A percentile compares a stretch with the other conserved stretches of the same genome.
phyloP scores from a whole-genome alignment of 1,139 yeast species.

The Yamadazyma atmosphaerica region DNA sequence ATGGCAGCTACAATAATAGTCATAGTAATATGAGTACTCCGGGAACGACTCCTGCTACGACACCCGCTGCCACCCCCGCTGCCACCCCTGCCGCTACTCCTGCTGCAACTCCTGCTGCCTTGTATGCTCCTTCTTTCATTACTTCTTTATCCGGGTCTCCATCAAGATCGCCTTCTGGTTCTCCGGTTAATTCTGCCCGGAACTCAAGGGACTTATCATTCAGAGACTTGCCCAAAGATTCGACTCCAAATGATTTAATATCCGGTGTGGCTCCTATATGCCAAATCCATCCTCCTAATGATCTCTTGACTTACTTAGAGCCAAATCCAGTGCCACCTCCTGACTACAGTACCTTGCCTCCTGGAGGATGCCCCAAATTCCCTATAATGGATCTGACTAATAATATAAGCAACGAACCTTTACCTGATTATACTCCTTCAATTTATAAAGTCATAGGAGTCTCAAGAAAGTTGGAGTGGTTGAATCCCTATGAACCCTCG shows the following conservation, averaged over 20 bases:
- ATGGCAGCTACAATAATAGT: not conserved
- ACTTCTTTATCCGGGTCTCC: not conserved
- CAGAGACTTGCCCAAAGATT: not conserved
- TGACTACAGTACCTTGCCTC: conserved; percentile 41
- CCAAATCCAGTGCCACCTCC: conserved; percentile 56
- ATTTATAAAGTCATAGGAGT: conserved; percentile 55
- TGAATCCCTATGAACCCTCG: conserved; percentile 64
- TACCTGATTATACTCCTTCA: conserved; percentile 60
- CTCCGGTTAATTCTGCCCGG: not conserved
- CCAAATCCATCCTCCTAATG: conserved; percentile 12
- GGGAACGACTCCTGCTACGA: no score
- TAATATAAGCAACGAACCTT: conserved; percentile 11
- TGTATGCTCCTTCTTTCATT: not conserved
- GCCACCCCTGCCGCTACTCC: conserved; percentile 1
- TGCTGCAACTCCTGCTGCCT: not conserved
- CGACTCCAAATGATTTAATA: not conserved
- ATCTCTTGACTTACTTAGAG: conserved; percentile 43
- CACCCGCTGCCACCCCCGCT: not conserved
- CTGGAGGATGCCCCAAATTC: conserved; percentile 51
- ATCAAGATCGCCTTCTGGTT: not conserved
- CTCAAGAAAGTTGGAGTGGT: conserved; percentile 62
- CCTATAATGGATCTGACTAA: conserved; percentile 34
- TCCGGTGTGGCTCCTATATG: not conserved
- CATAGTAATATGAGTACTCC: not conserved
- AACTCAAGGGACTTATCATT: not conserved